phyloP scores from a whole-genome alignment of 257 asterid genomes.

The Orobanche coerulescens region DNA sequence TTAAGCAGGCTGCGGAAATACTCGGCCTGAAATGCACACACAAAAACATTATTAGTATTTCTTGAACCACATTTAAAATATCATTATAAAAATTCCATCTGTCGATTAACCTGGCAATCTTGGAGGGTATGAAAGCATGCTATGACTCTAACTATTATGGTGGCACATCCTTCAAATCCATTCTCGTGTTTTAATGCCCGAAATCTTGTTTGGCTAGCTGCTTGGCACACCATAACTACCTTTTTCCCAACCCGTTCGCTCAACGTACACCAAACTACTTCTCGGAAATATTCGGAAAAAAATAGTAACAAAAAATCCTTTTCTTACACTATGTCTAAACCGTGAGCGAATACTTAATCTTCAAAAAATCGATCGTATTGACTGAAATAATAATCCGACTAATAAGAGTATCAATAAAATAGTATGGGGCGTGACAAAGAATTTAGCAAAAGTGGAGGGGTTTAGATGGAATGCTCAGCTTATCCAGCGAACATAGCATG shows the following conservation, averaged over 20 bases:
- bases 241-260: slow-evolving; percentile 42
- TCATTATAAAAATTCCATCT: not conserved
- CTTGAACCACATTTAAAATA: not conserved
- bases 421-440: not conserved
- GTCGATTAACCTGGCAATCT: slow-evolving; percentile 82
- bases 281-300: not conserved
- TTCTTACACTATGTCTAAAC: not conserved
- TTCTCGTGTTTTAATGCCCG: slow-evolving; percentile 88
- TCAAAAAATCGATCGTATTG: not conserved
- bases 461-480: slow-evolving; percentile 37
- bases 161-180: slow-evolving; percentile 82
- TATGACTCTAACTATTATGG: slow-evolving; percentile 88
- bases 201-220: slow-evolving; percentile 96
- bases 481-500: slow-evolving; percentile 68
- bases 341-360: slow-evolving; percentile 12
- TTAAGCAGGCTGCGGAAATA: slow-evolving; percentile 87
- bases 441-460: not conserved
- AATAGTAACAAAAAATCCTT: no score
- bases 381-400: not conserved
- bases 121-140: slow-evolving; percentile 98
- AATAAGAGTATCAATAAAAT: not conserved
- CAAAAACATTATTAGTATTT: slow-evolving; percentile 21
- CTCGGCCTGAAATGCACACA: slow-evolving; percentile 69
- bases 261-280: slow-evolving; percentile 26
- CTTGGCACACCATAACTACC: slow-evolving; percentile 99